phyloP scores from a whole-genome alignment of 2,329 filamentous ascomycete species.

The Torrubiella hemipterigena region DNA sequence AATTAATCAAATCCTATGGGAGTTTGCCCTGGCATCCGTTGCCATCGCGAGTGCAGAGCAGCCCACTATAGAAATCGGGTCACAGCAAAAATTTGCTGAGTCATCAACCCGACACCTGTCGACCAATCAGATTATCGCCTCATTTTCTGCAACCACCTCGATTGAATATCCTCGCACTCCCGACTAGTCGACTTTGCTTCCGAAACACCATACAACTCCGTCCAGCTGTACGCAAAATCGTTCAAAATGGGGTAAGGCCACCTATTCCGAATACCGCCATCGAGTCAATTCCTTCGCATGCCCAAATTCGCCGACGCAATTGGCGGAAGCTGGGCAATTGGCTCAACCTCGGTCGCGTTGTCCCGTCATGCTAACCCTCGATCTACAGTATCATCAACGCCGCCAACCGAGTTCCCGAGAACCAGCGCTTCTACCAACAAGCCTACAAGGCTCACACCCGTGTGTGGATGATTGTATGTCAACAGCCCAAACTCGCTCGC shows the following conservation, averaged over 20 bases:
- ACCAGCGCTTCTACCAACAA: conserved; percentile 65
- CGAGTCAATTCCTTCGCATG: too few relatives aligned
- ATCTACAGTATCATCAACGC: conserved; percentile 49
- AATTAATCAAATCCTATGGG: too few relatives aligned
- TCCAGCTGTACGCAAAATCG: conserved; percentile 12
- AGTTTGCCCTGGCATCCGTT: neutral
- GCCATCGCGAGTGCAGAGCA: neutral
- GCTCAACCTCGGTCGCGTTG: conserved; percentile 8
- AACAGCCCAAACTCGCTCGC: conserved; percentile 8
- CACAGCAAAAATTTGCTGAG: conserved; percentile 19
- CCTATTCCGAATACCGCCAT: too few relatives aligned
- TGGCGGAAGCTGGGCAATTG: neutral
- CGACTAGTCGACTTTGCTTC: too few relatives aligned
- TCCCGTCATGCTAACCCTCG: conserved; percentile 15
- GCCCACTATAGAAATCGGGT: too few relatives aligned
- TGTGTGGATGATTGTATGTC: conserved; percentile 67
- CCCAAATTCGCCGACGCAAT: neutral
- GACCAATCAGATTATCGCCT: conserved; percentile 25
- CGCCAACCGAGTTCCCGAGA: conserved; percentile 63
- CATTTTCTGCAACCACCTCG: conserved; percentile 19
- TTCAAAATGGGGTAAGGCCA: conserved; percentile 29
- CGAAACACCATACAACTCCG: conserved; percentile 11
- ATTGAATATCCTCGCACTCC: too few relatives aligned
- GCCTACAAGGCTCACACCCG: conserved; percentile 58
- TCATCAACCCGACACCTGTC: conserved; percentile 14